Conservation (phyloP, 805 yeast species). For the Starmerella gropengiesseri region DNA sequence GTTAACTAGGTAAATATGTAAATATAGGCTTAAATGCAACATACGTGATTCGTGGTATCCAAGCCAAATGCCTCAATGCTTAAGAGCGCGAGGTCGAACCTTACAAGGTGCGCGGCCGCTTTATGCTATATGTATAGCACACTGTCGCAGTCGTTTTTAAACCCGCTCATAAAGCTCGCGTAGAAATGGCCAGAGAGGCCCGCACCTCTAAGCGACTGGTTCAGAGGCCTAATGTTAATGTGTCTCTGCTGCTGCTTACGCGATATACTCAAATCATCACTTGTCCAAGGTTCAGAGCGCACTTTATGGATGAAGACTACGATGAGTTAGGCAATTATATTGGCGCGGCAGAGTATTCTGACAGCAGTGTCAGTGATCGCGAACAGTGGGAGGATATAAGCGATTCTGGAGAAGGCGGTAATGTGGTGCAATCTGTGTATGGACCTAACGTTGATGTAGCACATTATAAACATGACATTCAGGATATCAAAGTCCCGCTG, state of each 20-base stretch:
- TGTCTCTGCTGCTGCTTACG: no score
- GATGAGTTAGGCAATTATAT: conserved; percentile 31
- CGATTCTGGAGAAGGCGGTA: conserved; percentile 13
- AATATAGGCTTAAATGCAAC: not conserved
- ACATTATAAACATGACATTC: conserved; percentile 43
- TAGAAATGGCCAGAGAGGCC: no score
- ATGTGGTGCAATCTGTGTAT: conserved; percentile 14
- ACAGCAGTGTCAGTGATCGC: conserved; percentile 14
- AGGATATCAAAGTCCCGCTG: conserved; percentile 51
- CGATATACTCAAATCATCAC: no score
- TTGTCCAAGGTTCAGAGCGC: no score
- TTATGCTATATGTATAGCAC: no score
- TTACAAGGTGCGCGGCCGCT: no score
- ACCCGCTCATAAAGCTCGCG: no score
- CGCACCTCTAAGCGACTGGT: no score
- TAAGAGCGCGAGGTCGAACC: no score
- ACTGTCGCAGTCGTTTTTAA: no score
- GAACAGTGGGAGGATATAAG: conserved; percentile 9
- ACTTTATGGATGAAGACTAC: conserved; percentile 22
- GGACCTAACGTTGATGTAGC: conserved; percentile 31
- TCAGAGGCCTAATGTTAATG: no score
- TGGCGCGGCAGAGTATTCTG: conserved; percentile 23
- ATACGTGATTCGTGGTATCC: not conserved
- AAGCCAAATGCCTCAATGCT: no score
- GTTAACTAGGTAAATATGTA: conserved; percentile 9